Conservation (phyloP, 1,284 basidiomycete genomes). For the Prillingera fragicola region DNA sequence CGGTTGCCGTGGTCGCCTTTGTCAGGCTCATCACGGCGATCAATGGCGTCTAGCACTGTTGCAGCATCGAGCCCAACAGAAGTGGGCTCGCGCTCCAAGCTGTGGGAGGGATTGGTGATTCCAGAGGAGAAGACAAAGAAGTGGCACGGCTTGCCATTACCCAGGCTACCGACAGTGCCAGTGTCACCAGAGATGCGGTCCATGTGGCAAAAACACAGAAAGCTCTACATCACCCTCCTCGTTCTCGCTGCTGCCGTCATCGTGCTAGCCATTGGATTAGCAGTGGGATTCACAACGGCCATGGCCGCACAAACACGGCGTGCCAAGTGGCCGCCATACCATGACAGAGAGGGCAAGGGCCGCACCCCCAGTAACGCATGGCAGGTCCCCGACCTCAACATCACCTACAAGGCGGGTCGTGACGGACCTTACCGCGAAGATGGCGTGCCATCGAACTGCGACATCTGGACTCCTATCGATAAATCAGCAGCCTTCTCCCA, state of each 20-base stretch:
- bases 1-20: too few species aligned
- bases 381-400: slow-evolving; percentile 18
- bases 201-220: slow-evolving; percentile 29
- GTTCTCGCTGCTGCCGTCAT: slow-evolving; percentile 23
- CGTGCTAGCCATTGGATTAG: slow-evolving; percentile 32
- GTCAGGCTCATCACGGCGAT: background rate
- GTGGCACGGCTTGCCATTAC: slow-evolving; percentile 5
- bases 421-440: slow-evolving; percentile 38
- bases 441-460: slow-evolving; percentile 34
- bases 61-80: background rate
- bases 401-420: slow-evolving; percentile 30
- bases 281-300: slow-evolving; percentile 26
- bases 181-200: slow-evolving; percentile 6
- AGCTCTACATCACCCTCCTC: slow-evolving; percentile 26
- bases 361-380: background rate
- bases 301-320: background rate
- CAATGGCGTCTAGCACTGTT: background rate
- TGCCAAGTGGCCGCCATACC: background rate
- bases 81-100: slow-evolving; percentile 18
- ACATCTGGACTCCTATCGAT: slow-evolving; percentile 32
- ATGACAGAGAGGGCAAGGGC: background rate
- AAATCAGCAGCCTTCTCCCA: slow-evolving; percentile 19
- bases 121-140: background rate
- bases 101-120: slow-evolving; percentile 25
- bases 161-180: slow-evolving; percentile 1